Conservation (phyloP, 257 asterid species). For the Cinchona pubescens region DNA sequence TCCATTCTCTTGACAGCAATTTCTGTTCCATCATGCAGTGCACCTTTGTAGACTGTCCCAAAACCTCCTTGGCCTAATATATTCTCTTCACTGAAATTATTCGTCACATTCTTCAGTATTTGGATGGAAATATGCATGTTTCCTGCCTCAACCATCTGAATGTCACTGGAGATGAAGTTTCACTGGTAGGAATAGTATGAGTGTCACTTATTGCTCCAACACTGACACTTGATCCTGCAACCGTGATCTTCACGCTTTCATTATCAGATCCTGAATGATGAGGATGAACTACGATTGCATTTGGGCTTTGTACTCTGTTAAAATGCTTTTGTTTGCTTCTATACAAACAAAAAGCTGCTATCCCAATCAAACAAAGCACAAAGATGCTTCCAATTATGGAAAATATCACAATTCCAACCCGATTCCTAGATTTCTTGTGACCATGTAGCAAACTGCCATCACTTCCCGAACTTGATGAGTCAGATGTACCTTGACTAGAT, state of each 20-base stretch:
- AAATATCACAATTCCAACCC: slow-evolving; percentile 48
- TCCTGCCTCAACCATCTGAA: slow-evolving; percentile 90
- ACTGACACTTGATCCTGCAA: slow-evolving; percentile 77
- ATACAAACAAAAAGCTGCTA: slow-evolving; percentile 63
- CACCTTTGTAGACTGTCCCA: slow-evolving; percentile 89
- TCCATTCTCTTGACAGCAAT: slow-evolving; percentile 97
- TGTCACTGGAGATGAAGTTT: slow-evolving; percentile 46
- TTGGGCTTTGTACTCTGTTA: slow-evolving; percentile 80
- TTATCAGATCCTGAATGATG: slow-evolving; percentile 79
- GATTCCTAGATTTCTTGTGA: slow-evolving; percentile 34
- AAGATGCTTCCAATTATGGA: slow-evolving; percentile 54
- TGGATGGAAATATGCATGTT: slow-evolving; percentile 90
- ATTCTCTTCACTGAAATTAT: slow-evolving; percentile 64
- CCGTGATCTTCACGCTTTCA: slow-evolving; percentile 77
- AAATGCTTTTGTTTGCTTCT: slow-evolving; percentile 61
- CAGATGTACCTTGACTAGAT: slow-evolving; percentile 27
- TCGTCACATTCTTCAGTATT: slow-evolving; percentile 73
- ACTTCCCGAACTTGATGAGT: slow-evolving; percentile 20
- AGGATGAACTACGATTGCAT: slow-evolving; percentile 72
- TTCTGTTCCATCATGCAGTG: slow-evolving; percentile 82
- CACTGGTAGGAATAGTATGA: slow-evolving; percentile 51
- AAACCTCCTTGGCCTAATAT: slow-evolving; percentile 86
- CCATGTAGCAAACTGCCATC: slow-evolving; percentile 8
- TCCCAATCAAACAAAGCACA: slow-evolving; percentile 53
- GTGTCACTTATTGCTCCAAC: slow-evolving; percentile 57